These are phyloP conservation scores for Pochonia chlamydosporia DNA, from an alignment of 2,329 filamentous ascomycete genomes.

Conservation along the genomic window DNA sequence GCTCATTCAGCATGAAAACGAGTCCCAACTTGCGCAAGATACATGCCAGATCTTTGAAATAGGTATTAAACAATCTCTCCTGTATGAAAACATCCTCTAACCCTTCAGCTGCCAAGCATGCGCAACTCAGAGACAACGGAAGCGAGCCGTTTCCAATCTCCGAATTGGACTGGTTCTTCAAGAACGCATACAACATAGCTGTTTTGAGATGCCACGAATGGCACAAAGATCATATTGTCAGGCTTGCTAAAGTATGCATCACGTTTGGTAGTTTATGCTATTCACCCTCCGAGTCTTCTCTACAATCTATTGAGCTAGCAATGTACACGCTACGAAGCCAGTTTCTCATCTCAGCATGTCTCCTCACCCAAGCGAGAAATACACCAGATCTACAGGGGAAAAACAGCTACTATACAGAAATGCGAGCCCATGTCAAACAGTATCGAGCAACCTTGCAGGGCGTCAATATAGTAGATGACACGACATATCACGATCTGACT, in stretches of 20 bases:
- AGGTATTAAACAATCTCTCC: conserved; percentile 24
- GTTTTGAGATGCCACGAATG: conserved; percentile 54
- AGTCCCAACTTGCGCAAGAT: conserved; percentile 32
- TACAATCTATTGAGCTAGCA: conserved; percentile 39
- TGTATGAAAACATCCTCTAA: conserved; percentile 7
- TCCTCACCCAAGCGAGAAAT: conserved; percentile 1
- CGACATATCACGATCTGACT: conserved; percentile 45
- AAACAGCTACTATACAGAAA: conserved; percentile 55
- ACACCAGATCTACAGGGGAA: conserved; percentile 33
- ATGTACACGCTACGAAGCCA: conserved; percentile 63
- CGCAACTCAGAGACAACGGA: conserved; percentile 30
- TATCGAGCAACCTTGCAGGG: background rate
- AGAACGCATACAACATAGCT: conserved; percentile 74
- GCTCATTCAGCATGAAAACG: conserved; percentile 4
- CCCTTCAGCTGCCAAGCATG: conserved; percentile 19
- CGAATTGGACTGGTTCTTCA: conserved; percentile 80
- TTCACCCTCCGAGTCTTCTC: conserved; percentile 35
- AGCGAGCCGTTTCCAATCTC: conserved; percentile 49
- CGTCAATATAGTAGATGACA: conserved; percentile 30
- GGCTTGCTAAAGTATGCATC: conserved; percentile 52
- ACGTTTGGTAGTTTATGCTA: conserved; percentile 45
- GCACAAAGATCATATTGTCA: conserved; percentile 45
- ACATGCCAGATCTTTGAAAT: conserved; percentile 46
- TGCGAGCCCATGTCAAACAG: conserved; percentile 51
- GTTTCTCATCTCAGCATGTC: conserved; percentile 54